A percentile compares a stretch with the other conserved stretches of the same genome.
These are phyloP conservation scores for Coemansia sp. DNA, from an alignment of 192 early-diverging fungal species.

Conservation along the genomic window DNA sequence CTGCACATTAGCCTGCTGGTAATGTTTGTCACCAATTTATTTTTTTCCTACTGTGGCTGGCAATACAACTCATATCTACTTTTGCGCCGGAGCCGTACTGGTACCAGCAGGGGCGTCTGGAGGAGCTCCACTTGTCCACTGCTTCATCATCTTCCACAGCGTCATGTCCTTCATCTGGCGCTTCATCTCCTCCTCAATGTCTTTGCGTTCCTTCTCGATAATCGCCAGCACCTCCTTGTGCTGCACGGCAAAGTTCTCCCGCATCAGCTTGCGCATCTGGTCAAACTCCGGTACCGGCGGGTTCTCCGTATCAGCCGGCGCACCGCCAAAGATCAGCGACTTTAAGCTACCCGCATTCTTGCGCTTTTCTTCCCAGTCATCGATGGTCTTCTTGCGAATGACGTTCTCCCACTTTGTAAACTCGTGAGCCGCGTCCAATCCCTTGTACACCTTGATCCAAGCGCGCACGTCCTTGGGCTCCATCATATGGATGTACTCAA, in stretches of 20 bases:
- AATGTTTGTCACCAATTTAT: not conserved
- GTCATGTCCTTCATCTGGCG: conserved; percentile 91
- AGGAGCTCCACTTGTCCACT: conserved; percentile 19
- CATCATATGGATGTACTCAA: conserved; percentile 76
- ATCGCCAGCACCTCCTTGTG: conserved; percentile 66
- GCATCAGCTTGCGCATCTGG: conserved; percentile 60
- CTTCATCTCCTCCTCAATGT: conserved; percentile 66
- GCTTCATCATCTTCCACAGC: conserved; percentile 76
- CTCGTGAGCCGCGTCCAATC: conserved; percentile 64
- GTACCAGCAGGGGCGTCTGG: not conserved
- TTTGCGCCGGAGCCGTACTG: conserved; percentile 7
- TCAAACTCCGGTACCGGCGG: conserved; percentile 66
- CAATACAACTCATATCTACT: not conserved
- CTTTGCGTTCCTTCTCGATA: conserved; percentile 67
- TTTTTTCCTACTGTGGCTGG: not conserved
- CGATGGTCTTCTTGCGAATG: conserved; percentile 59
- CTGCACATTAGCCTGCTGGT: not conserved
- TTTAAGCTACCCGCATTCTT: conserved; percentile 61
- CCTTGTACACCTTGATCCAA: conserved; percentile 68
- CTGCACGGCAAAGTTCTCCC: conserved; percentile 67
- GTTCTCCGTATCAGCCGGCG: conserved; percentile 55
- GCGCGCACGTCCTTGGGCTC: conserved; percentile 74
- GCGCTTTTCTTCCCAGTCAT: conserved; percentile 69
- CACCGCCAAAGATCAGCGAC: conserved; percentile 49
- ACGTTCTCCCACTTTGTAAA: conserved; percentile 71